These are phyloP conservation scores for Aspergillus sp. DNA, from an alignment of 2,329 filamentous ascomycete genomes.

Conservation along the genomic window DNA sequence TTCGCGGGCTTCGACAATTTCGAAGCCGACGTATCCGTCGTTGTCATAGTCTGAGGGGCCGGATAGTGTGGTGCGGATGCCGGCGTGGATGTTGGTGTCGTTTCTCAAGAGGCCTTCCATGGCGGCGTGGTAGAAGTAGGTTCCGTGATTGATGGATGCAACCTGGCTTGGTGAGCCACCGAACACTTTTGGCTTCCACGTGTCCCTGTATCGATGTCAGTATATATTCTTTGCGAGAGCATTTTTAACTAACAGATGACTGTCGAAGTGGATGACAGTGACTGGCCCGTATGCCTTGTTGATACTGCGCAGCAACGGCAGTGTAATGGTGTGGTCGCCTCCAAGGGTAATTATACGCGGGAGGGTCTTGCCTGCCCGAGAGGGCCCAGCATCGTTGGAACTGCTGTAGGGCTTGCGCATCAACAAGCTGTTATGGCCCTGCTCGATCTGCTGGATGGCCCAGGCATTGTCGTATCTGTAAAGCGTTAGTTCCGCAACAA, in stretches of 20 bases:
- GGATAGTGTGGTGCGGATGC: constrained; percentile 78
- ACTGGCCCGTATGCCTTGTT: constrained; percentile 68
- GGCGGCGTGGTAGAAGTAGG: constrained; percentile 82
- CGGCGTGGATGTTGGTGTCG: constrained; percentile 83
- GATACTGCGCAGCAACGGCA: constrained; percentile 56
- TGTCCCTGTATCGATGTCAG: constrained; percentile 37
- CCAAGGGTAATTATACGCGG: constrained; percentile 76
- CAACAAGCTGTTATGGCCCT: constrained; percentile 75
- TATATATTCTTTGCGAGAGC: background rate
- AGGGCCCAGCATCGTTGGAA: constrained; percentile 64
- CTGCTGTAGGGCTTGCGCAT: constrained; percentile 70
- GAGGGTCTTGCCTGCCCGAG: constrained; percentile 71
- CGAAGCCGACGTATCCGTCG: constrained; percentile 80
- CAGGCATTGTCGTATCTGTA: constrained; percentile 75
- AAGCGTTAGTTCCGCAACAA: background rate
- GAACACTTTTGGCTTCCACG: constrained; percentile 82
- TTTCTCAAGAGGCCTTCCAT: constrained; percentile 76
- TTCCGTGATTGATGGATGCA: constrained; percentile 80
- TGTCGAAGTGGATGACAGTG: constrained; percentile 64
- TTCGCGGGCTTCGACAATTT: constrained; percentile 74
- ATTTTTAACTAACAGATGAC: constrained; percentile 49
- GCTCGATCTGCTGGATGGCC: constrained; percentile 80
- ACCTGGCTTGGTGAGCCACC: constrained; percentile 75
- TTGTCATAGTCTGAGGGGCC: constrained; percentile 81
- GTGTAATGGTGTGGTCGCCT: constrained; percentile 47